Conservation (phyloP, 2,329 filamentous ascomycete genomes). For the Cercospora berteroae region DNA sequence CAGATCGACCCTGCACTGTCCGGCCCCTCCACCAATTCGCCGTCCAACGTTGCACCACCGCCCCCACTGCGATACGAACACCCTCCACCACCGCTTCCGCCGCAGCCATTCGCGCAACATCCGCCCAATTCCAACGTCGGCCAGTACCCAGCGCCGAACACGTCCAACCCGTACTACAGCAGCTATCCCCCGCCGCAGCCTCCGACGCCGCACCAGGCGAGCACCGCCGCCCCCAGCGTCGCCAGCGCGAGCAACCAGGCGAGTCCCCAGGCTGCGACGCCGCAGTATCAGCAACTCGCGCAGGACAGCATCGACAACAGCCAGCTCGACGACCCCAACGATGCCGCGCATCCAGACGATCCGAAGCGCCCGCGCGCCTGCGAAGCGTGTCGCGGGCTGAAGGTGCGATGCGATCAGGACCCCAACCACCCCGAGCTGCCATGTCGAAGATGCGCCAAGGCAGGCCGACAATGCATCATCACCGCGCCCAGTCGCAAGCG, state of each 20-base stretch:
- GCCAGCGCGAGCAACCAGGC: conserved; percentile 30
- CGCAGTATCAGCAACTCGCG: conserved; percentile 8
- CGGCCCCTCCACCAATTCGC: background rate
- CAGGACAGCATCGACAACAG: conserved; percentile 21
- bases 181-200: conserved; percentile 23
- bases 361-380: conserved; percentile 49
- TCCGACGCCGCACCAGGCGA: conserved; percentile 19
- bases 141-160: conserved; percentile 9
- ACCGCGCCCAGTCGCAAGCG: conserved; percentile 74
- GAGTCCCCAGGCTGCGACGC: conserved; percentile 20
- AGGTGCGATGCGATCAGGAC: conserved; percentile 80
- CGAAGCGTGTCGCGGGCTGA: conserved; percentile 49
- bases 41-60: background rate
- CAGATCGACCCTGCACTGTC: background rate
- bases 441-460: conserved; percentile 70
- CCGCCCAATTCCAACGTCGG: conserved; percentile 3
- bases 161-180: conserved; percentile 29
- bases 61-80: background rate
- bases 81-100: background rate
- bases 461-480: conserved; percentile 72
- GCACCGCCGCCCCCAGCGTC: conserved; percentile 17
- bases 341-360: conserved; percentile 33
- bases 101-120: conserved; percentile 5
- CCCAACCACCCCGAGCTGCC: conserved; percentile 58
- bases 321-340: conserved; percentile 14